These are phyloP conservation scores for Taiwanofungus camphoratus DNA, from an alignment of 1,284 basidiomycete genomes.

Conservation along the genomic window DNA sequence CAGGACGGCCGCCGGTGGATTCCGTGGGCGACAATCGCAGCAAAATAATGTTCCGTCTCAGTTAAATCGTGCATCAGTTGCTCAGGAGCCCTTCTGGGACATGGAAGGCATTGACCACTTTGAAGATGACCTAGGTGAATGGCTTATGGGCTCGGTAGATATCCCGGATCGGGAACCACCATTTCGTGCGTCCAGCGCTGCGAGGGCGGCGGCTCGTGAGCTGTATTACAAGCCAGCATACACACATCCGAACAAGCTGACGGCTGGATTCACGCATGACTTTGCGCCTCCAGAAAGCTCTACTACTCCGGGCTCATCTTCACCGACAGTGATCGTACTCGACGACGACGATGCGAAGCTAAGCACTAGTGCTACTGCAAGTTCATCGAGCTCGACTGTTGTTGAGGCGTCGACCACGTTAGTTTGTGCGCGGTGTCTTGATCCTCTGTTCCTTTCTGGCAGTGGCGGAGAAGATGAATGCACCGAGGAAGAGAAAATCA, in stretches of 20 bases:
- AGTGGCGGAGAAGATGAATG: constrained; percentile 25
- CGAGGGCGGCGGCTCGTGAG: no score
- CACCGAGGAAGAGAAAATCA: constrained; percentile 30
- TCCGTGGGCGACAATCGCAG: no score
- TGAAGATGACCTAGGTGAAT: no score
- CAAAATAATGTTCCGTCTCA: no score
- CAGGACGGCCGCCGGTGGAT: no score
- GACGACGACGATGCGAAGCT: constrained; percentile 23
- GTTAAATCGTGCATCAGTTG: no score
- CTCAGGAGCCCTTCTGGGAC: no score
- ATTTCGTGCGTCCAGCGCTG: background rate
- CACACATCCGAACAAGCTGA: constrained; percentile 52
- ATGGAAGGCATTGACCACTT: no score
- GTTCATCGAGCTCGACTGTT: constrained; percentile 8
- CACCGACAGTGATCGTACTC: constrained; percentile 26
- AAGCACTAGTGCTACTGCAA: background rate
- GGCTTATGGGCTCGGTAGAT: no score
- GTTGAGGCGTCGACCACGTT: constrained; percentile 34
- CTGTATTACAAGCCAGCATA: constrained; percentile 48
- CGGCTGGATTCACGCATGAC: constrained; percentile 58
- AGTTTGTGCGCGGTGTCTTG: constrained; percentile 56
- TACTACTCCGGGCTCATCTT: constrained; percentile 27
- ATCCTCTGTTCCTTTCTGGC: constrained; percentile 42
- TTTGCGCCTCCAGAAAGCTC: constrained; percentile 38
- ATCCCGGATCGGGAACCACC: background rate